phyloP scores from a whole-genome alignment of 345 rosid genomes.

The Brassica juncea region DNA sequence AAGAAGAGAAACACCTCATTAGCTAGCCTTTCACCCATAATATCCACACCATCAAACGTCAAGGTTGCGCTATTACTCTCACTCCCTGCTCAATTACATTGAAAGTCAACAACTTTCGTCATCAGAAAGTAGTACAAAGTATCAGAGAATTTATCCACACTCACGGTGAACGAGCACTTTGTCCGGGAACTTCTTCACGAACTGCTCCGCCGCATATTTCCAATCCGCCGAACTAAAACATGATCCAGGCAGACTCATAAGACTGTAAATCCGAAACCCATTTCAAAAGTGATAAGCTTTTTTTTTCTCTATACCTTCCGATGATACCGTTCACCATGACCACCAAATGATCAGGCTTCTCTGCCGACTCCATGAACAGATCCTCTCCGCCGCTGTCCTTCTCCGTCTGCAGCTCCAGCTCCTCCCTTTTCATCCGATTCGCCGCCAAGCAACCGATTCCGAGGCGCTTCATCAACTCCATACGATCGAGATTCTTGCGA shows the following conservation, averaged over 20 bases:
- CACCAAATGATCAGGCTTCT: constrained; percentile 69
- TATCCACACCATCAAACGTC: constrained; percentile 92
- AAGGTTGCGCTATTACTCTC: constrained; percentile 70
- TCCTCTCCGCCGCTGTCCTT: constrained; percentile 67
- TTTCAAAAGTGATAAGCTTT: background rate
- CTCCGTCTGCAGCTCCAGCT: constrained; percentile 47
- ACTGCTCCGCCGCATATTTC: constrained; percentile 88
- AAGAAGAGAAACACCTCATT: constrained; percentile 64
- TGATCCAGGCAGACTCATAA: background rate
- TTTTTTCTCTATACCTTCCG: constrained; percentile 56
- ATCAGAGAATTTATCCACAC: constrained; percentile 31
- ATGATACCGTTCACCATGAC: constrained; percentile 83
- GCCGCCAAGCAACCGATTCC: constrained; percentile 56
- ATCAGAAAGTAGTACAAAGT: background rate
- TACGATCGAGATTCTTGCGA: constrained; percentile 24
- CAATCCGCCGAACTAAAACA: constrained; percentile 78
- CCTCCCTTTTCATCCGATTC: constrained; percentile 24
- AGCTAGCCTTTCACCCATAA: constrained; percentile 92
- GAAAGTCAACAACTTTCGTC: background rate
- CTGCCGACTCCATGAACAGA: constrained; percentile 45
- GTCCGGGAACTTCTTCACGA: constrained; percentile 79
- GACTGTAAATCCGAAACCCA: background rate
- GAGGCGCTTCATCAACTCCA: constrained; percentile 48
- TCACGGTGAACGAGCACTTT: constrained; percentile 82
- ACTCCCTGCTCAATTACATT: constrained; percentile 61